Conservation (phyloP, 2,329 filamentous ascomycete genomes). For the Falciphora oryzae region DNA sequence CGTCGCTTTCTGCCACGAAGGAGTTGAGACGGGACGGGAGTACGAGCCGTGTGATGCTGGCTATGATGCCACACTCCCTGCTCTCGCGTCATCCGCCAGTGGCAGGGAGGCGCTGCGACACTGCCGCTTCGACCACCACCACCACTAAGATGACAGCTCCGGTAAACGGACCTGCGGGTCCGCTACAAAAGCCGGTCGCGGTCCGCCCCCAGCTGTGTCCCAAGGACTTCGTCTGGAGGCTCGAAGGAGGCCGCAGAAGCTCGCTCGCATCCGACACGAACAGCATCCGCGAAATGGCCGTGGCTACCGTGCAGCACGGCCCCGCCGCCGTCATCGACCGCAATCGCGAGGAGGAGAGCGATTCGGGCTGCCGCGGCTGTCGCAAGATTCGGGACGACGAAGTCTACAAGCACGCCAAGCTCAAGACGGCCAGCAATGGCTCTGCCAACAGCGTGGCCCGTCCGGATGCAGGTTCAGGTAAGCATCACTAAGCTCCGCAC, state of each 20-base stretch:
- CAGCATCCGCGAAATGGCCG: neutral
- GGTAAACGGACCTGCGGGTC: neutral
- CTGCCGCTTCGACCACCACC: no score
- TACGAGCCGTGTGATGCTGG: no score
- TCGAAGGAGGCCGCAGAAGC: slow-evolving; percentile 9
- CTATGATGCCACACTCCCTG: slow-evolving; percentile 11
- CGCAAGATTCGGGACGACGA: slow-evolving; percentile 6
- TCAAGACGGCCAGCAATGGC: neutral
- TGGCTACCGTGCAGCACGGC: neutral
- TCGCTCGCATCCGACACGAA: neutral
- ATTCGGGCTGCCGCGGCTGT: slow-evolving; percentile 8
- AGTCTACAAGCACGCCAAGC: neutral
- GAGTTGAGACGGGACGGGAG: no score
- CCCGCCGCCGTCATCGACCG: neutral
- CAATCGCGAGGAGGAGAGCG: slow-evolving; percentile 3
- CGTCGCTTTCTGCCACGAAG: neutral
- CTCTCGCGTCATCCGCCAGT: slow-evolving; percentile 8
- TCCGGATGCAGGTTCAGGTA: neutral
- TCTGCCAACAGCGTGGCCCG: neutral
- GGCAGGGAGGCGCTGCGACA: slow-evolving; percentile 1
- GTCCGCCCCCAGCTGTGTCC: neutral
- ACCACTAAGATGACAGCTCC: slow-evolving; percentile 1
- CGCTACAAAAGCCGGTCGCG: slow-evolving; percentile 8
- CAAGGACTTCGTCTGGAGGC: slow-evolving; percentile 9
- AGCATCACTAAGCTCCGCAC: neutral